These are phyloP conservation scores for Acephala macrosclerotiorum DNA, from an alignment of 2,329 filamentous ascomycete species.

Conservation along the genomic window DNA sequence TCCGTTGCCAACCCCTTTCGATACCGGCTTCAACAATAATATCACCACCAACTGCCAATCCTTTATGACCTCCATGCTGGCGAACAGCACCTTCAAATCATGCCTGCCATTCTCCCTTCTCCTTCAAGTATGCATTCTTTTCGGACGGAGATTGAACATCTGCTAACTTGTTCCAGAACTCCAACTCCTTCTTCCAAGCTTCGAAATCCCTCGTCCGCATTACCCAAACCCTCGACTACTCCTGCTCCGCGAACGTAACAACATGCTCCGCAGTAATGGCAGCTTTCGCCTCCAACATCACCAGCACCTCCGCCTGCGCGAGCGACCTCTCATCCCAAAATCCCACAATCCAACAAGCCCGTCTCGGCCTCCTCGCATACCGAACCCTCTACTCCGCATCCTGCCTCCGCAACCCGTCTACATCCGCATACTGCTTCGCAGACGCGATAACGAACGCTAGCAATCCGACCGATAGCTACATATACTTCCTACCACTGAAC, in stretches of 20 bases:
- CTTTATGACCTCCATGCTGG: conserved; percentile 42
- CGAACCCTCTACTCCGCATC: conserved; percentile 79
- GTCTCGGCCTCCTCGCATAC: conserved; percentile 80
- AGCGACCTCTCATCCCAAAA: conserved; percentile 73
- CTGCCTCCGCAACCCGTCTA: conserved; percentile 74
- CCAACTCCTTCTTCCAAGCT: conserved; percentile 82
- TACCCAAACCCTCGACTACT: conserved; percentile 78
- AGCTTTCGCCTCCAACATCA: conserved; percentile 70
- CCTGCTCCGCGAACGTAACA: conserved; percentile 73
- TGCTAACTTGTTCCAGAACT: conserved; percentile 64
- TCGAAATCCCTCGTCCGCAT: conserved; percentile 75
- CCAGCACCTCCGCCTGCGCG: conserved; percentile 69
- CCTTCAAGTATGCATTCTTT: conserved; percentile 65
- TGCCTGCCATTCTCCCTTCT: conserved; percentile 89
- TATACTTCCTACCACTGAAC: conserved; percentile 88
- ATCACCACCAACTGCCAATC: conserved; percentile 54
- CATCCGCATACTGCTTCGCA: conserved; percentile 80
- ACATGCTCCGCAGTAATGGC: conserved; percentile 72
- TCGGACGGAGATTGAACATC: background rate
- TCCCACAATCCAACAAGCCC: conserved; percentile 75
- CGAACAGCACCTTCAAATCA: conserved; percentile 44
- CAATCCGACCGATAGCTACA: conserved; percentile 74
- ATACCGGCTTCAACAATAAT: conserved; percentile 68
- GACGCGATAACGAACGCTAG: conserved; percentile 81
- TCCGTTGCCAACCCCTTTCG: conserved; percentile 70